Evolutionary conservation across 768 basidiomycete genomes (phyloP), one percentile per base, ranked within the genome.

Genomic region (Suillus weaverae): DNA sequence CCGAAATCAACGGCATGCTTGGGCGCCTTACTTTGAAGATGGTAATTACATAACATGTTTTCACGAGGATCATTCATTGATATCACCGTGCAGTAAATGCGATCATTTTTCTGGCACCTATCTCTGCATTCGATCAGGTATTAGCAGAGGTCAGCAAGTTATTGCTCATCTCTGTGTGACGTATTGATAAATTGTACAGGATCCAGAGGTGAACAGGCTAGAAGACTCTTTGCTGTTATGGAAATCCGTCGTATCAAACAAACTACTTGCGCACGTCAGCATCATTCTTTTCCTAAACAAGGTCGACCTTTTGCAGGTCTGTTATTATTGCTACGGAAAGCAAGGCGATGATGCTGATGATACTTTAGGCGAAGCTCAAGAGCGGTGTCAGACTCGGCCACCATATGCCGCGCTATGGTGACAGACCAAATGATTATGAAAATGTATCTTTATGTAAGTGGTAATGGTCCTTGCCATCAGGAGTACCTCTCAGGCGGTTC

Each of bases 1-100:
- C 36, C 84, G 88, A 64, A 89, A 88, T 72, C 91, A 93, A 75
- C 86, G 93, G 62, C 88, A 90, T 66, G 91, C 91, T 1, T 95
- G 92, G 92, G 90, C 90, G 14, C 92, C 93, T 5, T 95, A 92
- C 76, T 94, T 95, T 67, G 89, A 93, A 69, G 89, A 92, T 73
- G 90, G 91, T 92, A 68, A 67, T 70, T 36, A 8, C 38, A 41
- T 36, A 46, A 53, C 35, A 60, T 44, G 63, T 33, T 62, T 67
- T 36, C 44, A 22, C 56, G 20, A 33, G 62, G 55, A 55, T 43
- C 57, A 30, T 59, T 38, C 63, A 63, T 64, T 35, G 44, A 30
- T 56, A 14, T 66, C 53, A 18, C 41, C 63, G 6, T 65, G 43
- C 74, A 94, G 92, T 92, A 43, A 90, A 92, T 73, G 91, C 91